These are phyloP conservation scores for Pyrus betulifolia DNA, from an alignment of 306 rosid genomes.

Conservation along the genomic window DNA sequence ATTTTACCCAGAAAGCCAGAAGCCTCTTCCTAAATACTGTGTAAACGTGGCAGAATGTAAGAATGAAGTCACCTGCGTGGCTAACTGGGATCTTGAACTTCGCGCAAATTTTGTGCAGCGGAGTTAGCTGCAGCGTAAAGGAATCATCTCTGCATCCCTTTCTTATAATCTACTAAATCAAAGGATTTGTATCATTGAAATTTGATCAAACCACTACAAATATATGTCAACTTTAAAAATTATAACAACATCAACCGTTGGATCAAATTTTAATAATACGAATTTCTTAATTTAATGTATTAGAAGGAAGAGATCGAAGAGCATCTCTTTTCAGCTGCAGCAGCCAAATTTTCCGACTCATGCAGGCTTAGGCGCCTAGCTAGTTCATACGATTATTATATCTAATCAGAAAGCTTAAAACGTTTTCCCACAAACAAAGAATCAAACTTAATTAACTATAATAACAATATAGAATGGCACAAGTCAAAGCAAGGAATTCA, in stretches of 20 bases:
- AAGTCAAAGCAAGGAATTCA: slow-evolving; percentile 29
- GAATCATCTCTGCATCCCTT: fast-evolving
- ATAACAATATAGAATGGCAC: background rate
- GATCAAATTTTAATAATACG: fast-evolving
- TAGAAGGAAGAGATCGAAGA: fast-evolving
- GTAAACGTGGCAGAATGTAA: background rate
- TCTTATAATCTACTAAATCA: too few species aligned
- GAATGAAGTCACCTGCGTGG: background rate
- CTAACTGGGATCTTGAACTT: background rate
- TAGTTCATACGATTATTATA: too few species aligned
- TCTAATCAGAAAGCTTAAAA: background rate
- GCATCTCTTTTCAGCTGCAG: background rate
- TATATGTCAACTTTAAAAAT: fast-evolving
- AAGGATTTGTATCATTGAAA: fast-evolving
- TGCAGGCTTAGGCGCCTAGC: background rate
- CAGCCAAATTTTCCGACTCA: slow-evolving; percentile 1
- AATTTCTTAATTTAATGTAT: fast-evolving
- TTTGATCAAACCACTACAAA: too few species aligned
- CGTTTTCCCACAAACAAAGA: background rate
- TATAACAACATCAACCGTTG: fast-evolving
- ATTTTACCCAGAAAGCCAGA: background rate
- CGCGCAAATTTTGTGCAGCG: background rate
- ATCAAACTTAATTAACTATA: background rate
- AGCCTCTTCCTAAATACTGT: background rate
- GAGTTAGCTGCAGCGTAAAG: background rate